Evolutionary conservation across 2,329 filamentous ascomycete species (phyloP).

Genomic region (Colletotrichum simmondsii): DNA sequence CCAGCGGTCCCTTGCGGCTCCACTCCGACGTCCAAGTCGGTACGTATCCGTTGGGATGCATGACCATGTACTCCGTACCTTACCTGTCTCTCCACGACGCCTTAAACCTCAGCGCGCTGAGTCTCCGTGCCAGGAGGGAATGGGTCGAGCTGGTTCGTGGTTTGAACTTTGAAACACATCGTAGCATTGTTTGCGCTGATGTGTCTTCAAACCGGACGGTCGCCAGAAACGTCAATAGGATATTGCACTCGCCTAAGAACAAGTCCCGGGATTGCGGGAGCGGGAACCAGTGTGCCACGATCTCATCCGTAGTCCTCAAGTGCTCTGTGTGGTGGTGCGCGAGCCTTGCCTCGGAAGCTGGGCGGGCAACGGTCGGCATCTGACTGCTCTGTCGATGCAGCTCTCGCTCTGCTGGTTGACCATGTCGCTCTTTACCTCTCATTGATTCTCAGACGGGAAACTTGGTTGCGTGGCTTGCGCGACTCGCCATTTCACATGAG

Average conservation of each 20-base stretch:
- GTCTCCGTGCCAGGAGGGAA: slow-evolving; percentile 8
- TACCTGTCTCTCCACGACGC: background rate
- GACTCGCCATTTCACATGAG: background rate
- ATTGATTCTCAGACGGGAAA: background rate
- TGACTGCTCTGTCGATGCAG: slow-evolving; percentile 3
- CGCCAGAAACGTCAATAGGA: slow-evolving; percentile 26
- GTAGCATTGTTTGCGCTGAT: slow-evolving; percentile 33
- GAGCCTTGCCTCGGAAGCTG: slow-evolving; percentile 23
- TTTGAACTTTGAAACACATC: slow-evolving; percentile 34
- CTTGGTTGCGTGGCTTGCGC: too few species aligned
- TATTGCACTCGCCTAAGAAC: slow-evolving; percentile 14
- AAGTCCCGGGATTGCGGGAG: slow-evolving; percentile 7
- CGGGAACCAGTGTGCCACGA: slow-evolving; percentile 13
- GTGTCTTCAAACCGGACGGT: slow-evolving; percentile 33
- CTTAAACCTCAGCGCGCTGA: slow-evolving; percentile 3
- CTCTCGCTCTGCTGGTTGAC: background rate
- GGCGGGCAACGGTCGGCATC: slow-evolving; percentile 25
- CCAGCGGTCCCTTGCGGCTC: slow-evolving; percentile 29
- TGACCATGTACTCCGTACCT: background rate
- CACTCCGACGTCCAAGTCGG: slow-evolving; percentile 4
- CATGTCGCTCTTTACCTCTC: background rate
- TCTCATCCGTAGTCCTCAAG: slow-evolving; percentile 14
- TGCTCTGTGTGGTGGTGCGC: background rate
- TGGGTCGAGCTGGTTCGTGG: slow-evolving; percentile 18
- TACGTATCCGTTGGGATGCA: background rate